A percentile compares a stretch with the other conserved stretches of the same genome.
These are phyloP conservation scores for Poa annua DNA, from an alignment of 176 grass and related monocot genomes.

Conservation along the genomic window DNA sequence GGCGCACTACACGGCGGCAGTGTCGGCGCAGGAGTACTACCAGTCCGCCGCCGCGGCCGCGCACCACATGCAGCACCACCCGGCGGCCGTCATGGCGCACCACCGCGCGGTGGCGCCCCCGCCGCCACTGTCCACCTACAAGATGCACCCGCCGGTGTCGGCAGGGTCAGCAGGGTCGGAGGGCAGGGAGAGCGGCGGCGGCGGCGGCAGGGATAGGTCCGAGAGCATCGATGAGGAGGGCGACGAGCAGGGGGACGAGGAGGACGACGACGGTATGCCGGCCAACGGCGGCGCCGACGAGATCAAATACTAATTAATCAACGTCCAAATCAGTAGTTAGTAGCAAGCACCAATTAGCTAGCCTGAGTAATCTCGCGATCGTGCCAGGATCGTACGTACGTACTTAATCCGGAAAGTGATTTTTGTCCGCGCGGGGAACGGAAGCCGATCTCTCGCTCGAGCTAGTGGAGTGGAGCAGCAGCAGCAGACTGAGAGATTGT, in stretches of 20 bases:
- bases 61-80: conserved; percentile 69
- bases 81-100: conserved; percentile 36
- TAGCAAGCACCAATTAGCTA: background rate
- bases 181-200: conserved; percentile 41
- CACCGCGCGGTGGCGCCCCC: conserved; percentile 25
- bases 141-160: conserved; percentile 22
- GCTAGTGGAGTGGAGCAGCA: conserved; percentile 31
- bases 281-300: conserved; percentile 24
- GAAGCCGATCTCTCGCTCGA: conserved; percentile 42
- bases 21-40: conserved; percentile 73
- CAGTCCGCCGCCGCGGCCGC: conserved; percentile 40
- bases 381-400: background rate
- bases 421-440: conserved; percentile 71
- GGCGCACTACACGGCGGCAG: conserved; percentile 63
- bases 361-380: conserved; percentile 7
- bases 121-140: conserved; percentile 33
- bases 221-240: conserved; percentile 92
- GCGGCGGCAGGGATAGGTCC: conserved; percentile 61
- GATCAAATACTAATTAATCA: conserved; percentile 33
- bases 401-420: conserved; percentile 43
- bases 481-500: conserved; percentile 46
- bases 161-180: conserved; percentile 63
- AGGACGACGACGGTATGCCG: conserved; percentile 50
- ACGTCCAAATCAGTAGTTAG: background rate
- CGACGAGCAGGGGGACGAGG: conserved; percentile 53